phyloP scores from a whole-genome alignment of 164 flowering plant genomes.

The Annona cherimola region DNA sequence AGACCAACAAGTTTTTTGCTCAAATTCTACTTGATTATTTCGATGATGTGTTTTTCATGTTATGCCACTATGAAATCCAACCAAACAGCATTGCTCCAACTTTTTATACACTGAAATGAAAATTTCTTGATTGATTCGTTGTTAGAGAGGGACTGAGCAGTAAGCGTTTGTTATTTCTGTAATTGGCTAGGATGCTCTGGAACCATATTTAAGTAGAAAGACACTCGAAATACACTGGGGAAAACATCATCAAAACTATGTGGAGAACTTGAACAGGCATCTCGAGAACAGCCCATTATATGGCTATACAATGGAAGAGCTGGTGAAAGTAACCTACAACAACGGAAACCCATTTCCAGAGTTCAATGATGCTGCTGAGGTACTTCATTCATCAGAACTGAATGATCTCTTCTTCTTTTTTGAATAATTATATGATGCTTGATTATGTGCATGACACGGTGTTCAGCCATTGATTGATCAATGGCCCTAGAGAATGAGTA shows the following conservation, averaged over 20 bases:
- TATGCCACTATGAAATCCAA: background rate
- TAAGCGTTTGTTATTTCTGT: background rate
- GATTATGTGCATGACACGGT: background rate
- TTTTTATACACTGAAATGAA: background rate
- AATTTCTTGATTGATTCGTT: constrained; percentile 4
- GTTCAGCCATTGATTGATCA: no score
- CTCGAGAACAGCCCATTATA: constrained; percentile 59
- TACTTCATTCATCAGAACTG: constrained; percentile 13
- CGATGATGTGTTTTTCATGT: background rate
- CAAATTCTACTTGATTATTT: background rate
- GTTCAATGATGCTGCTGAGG: constrained; percentile 90
- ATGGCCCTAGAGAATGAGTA: no score
- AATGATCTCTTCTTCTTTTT: background rate
- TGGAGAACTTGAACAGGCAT: constrained; percentile 76
- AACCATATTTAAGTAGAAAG: constrained; percentile 78
- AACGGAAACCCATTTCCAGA: constrained; percentile 83
- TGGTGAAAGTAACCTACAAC: constrained; percentile 81
- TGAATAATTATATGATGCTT: background rate
- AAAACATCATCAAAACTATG: constrained; percentile 59
- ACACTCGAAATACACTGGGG: constrained; percentile 94
- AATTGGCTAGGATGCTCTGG: constrained; percentile 74
- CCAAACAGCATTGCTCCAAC: background rate
- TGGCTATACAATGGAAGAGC: constrained; percentile 79
- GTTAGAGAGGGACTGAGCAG: background rate
- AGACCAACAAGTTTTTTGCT: background rate